These are phyloP conservation scores for Effrenium voratum DNA, from an alignment of 73 alveolate genomes.

Conservation along the genomic window DNA sequence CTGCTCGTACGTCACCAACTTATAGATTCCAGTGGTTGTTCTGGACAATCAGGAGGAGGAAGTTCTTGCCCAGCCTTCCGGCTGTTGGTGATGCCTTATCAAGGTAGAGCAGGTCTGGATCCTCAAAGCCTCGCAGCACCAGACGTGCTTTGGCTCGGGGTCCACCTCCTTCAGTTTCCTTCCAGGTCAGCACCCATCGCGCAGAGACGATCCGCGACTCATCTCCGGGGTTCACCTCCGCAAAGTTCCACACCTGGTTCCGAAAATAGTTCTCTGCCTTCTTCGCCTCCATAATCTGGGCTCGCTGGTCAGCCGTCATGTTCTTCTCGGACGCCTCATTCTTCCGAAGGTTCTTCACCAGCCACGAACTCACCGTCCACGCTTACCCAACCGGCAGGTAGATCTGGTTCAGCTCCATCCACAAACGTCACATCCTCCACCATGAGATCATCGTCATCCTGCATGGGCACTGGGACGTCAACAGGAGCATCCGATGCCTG, in stretches of 20 bases:
- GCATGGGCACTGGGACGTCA: no score
- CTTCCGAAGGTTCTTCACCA: neutral
- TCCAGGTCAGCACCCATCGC: slow-evolving; percentile 34
- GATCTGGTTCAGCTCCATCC: neutral
- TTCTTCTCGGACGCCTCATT: neutral
- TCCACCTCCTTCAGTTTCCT: neutral
- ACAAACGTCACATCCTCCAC: slow-evolving; percentile 3
- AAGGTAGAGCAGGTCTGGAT: slow-evolving; percentile 25
- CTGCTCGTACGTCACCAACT: slow-evolving; percentile 18
- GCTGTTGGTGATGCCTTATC: slow-evolving; percentile 26
- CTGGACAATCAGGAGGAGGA: neutral
- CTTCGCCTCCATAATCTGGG: slow-evolving; percentile 2
- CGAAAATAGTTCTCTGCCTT: neutral
- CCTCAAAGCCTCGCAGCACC: slow-evolving; percentile 49
- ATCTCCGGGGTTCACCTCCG: neutral
- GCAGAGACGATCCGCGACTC: neutral
- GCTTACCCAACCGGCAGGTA: neutral
- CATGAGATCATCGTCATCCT: neutral
- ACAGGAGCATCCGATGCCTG: no score
- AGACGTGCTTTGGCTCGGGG: slow-evolving; percentile 34
- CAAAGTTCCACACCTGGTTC: slow-evolving; percentile 43
- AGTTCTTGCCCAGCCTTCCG: neutral
- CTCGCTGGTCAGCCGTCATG: neutral
- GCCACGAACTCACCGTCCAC: neutral
- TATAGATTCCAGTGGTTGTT: neutral